phyloP scores from a whole-genome alignment of 2,329 filamentous ascomycete genomes.

The Colletotrichum euphorbiae region DNA sequence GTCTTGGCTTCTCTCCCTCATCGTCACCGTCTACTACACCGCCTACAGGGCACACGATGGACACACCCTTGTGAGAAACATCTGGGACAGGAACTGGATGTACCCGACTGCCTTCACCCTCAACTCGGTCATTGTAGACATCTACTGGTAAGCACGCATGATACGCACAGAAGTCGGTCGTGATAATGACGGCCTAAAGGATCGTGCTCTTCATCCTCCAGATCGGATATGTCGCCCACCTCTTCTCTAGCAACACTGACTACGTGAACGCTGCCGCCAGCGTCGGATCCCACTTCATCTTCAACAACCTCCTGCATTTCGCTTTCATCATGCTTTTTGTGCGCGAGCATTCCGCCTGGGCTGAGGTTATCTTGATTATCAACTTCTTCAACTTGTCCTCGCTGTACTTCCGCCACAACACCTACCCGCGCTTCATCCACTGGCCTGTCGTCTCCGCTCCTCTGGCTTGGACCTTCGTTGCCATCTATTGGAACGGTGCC shows the following conservation, averaged over 20 bases:
- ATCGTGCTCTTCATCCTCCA: slow-evolving; percentile 80
- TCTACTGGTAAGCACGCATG: slow-evolving; percentile 75
- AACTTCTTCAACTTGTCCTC: slow-evolving; percentile 85
- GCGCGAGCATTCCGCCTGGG: slow-evolving; percentile 78
- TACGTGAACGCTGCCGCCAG: slow-evolving; percentile 77
- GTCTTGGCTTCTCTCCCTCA: slow-evolving; percentile 79
- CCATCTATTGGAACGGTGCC: slow-evolving; percentile 90
- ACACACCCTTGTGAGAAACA: slow-evolving; percentile 67
- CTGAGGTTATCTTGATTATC: slow-evolving; percentile 79
- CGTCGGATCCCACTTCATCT: slow-evolving; percentile 85
- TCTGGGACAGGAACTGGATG: slow-evolving; percentile 79
- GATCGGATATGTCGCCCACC: slow-evolving; percentile 78
- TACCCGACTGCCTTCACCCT: slow-evolving; percentile 80
- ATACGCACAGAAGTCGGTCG: not conserved
- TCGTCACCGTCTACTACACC: slow-evolving; percentile 81
- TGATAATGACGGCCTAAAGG: slow-evolving; percentile 56
- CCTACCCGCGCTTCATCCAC: slow-evolving; percentile 80
- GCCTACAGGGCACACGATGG: slow-evolving; percentile 73
- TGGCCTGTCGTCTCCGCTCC: slow-evolving; percentile 80
- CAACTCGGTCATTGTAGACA: slow-evolving; percentile 71
- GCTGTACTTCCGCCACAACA: slow-evolving; percentile 84
- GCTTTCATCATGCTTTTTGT: slow-evolving; percentile 88
- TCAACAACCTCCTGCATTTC: slow-evolving; percentile 86
- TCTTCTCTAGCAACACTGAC: slow-evolving; percentile 76
- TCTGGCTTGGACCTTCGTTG: slow-evolving; percentile 86